Conservation (phyloP, 2,329 filamentous ascomycete species). For the Microsporum ferrugineum region DNA sequence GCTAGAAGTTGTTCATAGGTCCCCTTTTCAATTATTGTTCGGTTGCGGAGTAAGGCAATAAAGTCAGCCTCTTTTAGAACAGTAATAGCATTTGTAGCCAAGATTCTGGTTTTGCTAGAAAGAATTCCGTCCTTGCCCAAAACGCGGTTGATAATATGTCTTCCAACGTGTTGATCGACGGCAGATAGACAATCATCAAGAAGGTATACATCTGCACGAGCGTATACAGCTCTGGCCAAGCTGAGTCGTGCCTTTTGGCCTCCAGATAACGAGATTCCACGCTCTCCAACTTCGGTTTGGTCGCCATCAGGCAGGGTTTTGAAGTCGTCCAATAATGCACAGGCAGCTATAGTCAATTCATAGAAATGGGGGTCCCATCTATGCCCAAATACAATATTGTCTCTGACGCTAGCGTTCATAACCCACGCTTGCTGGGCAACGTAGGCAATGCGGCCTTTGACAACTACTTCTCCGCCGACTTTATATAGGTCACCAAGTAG, state of each 20-base stretch:
- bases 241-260: slow-evolving; percentile 93
- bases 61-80: slow-evolving; percentile 82
- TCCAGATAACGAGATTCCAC: slow-evolving; percentile 88
- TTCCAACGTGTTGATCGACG: slow-evolving; percentile 94
- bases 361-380: slow-evolving; percentile 90
- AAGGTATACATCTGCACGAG: slow-evolving; percentile 89
- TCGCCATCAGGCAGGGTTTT: slow-evolving; percentile 87
- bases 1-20: slow-evolving; percentile 85
- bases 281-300: slow-evolving; percentile 90
- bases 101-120: slow-evolving; percentile 72
- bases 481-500: slow-evolving; percentile 91
- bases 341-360: slow-evolving; percentile 81
- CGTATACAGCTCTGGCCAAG: slow-evolving; percentile 86
- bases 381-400: slow-evolving; percentile 95
- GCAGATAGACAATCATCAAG: slow-evolving; percentile 90
- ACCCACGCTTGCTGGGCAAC: slow-evolving; percentile 92
- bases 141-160: slow-evolving; percentile 89
- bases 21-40: slow-evolving; percentile 72
- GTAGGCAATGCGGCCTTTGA: slow-evolving; percentile 77
- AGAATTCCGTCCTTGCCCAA: slow-evolving; percentile 76
- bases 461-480: slow-evolving; percentile 65
- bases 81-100: slow-evolving; percentile 90
- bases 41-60: slow-evolving; percentile 73
- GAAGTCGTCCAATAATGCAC: slow-evolving; percentile 84
- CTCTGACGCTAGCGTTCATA: slow-evolving; percentile 92